Percentiles rank a stretch among this genome's conserved stretches.
phyloP scores from a whole-genome alignment of 306 rosid genomes.

The Cucurbita ficifolia region DNA sequence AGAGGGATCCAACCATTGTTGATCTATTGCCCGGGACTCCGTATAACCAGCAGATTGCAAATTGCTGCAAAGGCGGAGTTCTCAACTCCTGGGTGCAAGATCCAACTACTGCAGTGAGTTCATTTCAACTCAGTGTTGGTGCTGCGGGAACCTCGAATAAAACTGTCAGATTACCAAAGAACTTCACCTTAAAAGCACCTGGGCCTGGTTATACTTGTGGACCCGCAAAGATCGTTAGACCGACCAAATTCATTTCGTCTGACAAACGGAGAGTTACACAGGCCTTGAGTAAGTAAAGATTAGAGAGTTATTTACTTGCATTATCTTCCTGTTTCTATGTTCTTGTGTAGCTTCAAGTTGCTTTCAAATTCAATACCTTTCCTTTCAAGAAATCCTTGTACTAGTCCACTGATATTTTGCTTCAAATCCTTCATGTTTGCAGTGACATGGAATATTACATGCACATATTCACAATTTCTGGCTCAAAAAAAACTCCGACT shows the following conservation, averaged over 20 bases:
- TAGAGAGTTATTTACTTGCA: not conserved
- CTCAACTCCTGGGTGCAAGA: slow-evolving; percentile 71
- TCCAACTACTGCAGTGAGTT: slow-evolving; percentile 34
- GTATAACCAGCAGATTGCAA: slow-evolving; percentile 60
- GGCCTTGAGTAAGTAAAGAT: slow-evolving; percentile 54
- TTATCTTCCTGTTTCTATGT: not conserved
- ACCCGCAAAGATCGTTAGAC: slow-evolving; percentile 34
- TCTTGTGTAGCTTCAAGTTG: not conserved
- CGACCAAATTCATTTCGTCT: slow-evolving; percentile 31
- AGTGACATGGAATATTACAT: slow-evolving; percentile 94
- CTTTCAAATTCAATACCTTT: not conserved
- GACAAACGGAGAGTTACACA: slow-evolving; percentile 79
- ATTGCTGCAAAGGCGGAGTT: slow-evolving; percentile 89
- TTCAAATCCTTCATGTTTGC: slow-evolving; percentile 14
- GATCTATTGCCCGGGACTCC: slow-evolving; percentile 79
- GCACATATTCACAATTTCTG: slow-evolving; percentile 75
- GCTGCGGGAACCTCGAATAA: slow-evolving; percentile 48
- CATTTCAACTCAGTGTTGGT: slow-evolving; percentile 83
- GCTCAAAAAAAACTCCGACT: slow-evolving; percentile 56
- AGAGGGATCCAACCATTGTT: slow-evolving; percentile 47
- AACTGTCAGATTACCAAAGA: slow-evolving; percentile 48
- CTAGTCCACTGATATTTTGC: not conserved
- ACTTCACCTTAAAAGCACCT: slow-evolving; percentile 62
- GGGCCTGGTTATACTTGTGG: slow-evolving; percentile 93
- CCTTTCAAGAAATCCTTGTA: not conserved